A percentile compares a stretch with the other conserved stretches of the same genome.
phyloP scores from a whole-genome alignment of 768 basidiomycete species.

The Exsudoporus frostii region DNA sequence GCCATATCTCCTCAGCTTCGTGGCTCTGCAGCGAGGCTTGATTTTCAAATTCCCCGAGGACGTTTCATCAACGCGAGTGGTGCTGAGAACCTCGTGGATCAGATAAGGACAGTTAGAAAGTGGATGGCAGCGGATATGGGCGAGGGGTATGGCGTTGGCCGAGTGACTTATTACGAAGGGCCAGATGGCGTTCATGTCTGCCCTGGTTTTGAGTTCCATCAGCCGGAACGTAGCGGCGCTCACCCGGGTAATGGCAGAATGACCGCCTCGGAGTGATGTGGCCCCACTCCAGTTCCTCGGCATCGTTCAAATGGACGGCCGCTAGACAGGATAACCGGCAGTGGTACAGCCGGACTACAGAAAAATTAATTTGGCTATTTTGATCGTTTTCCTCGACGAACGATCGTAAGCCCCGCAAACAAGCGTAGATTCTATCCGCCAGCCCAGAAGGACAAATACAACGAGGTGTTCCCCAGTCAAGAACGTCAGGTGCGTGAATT shows the following conservation, averaged over 20 bases:
- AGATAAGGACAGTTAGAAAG: constrained; percentile 27
- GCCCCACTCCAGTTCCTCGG: constrained; percentile 20
- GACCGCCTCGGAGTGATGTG: constrained; percentile 24
- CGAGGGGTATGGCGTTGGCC: constrained; percentile 18
- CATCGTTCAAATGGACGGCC: constrained; percentile 9
- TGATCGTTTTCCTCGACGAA: constrained; percentile 12
- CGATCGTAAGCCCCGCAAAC: constrained; percentile 1
- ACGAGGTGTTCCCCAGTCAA: constrained; percentile 14
- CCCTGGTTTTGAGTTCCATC: constrained; percentile 47
- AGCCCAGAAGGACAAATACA: constrained; percentile 1
- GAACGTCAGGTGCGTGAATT: not conserved
- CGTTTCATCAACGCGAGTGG: constrained; percentile 31
- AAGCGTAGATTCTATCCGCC: not conserved
- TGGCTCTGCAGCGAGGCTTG: constrained; percentile 33
- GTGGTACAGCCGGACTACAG: constrained; percentile 13
- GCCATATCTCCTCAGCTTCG: constrained; percentile 56
- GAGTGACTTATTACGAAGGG: constrained; percentile 27
- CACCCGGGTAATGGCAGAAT: constrained; percentile 44
- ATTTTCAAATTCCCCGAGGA: constrained; percentile 34
- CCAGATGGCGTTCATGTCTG: constrained; percentile 39
- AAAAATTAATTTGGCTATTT: constrained; percentile 9
- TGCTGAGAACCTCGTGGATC: constrained; percentile 35
- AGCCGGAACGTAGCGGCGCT: constrained; percentile 48
- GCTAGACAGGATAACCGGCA: constrained; percentile 12
- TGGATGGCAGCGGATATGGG: constrained; percentile 34